phyloP scores from a whole-genome alignment of 2,329 filamentous ascomycete species.

The Xylariales sp. region DNA sequence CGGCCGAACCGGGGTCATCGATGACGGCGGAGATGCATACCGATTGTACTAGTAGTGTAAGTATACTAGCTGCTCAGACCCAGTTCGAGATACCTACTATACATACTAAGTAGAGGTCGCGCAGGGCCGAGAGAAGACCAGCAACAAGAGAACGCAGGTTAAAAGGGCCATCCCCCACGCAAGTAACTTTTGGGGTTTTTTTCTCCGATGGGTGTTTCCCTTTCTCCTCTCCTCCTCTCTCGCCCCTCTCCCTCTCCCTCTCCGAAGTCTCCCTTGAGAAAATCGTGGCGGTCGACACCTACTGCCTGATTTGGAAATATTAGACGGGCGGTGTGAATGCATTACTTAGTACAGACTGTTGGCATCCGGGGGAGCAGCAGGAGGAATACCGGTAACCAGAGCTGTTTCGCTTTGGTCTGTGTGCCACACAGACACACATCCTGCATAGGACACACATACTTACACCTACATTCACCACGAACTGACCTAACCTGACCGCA shows the following conservation, averaged over 20 bases:
- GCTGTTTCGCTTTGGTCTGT: conserved; percentile 17
- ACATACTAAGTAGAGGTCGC: conserved; percentile 13
- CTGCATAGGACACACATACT: conserved; percentile 10
- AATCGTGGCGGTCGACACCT: conserved; percentile 22
- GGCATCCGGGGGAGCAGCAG: conserved; percentile 24
- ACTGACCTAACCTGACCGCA: conserved; percentile 24
- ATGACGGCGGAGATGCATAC: conserved; percentile 20
- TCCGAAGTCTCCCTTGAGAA: background rate
- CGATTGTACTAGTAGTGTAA: background rate
- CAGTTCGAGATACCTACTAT: conserved; percentile 19
- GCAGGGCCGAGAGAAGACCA: background rate
- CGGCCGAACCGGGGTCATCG: conserved; percentile 34
- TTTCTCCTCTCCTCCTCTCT: conserved; percentile 3
- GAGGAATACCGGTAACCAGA: conserved; percentile 23
- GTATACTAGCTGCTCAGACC: conserved; percentile 19
- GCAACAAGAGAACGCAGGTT: background rate
- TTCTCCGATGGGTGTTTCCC: background rate
- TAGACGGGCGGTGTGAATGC: conserved; percentile 38
- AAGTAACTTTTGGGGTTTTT: background rate
- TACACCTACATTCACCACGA: conserved; percentile 27
- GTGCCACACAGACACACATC: conserved; percentile 26
- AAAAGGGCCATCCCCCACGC: conserved; percentile 25
- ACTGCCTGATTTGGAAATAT: conserved; percentile 26
- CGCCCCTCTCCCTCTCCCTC: background rate
- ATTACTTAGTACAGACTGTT: conserved; percentile 13